Base-by-base conservation (phyloP, 441 rosid genomes). In the Adansonia rubrostipa region DNA sequence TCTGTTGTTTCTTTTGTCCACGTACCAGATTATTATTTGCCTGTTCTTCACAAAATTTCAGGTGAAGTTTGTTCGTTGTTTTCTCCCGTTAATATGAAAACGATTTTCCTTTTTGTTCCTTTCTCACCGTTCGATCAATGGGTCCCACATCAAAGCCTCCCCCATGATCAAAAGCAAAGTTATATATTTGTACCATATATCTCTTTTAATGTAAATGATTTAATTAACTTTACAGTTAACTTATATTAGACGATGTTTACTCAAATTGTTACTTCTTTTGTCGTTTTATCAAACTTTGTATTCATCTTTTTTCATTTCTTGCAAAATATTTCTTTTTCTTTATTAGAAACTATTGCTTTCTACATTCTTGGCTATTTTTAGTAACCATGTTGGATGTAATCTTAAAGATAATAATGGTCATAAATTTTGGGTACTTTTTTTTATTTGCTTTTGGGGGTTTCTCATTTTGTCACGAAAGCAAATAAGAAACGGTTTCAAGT, bases 401-500 rank as follows among this genome's bases (percentile, higher is more conserved):
- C 8, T n/a, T n/a, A 40, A 64, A 63, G 62, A 28, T 61, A 11
- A 22, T 3, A 47, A 61, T 5, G 3, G 1, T 60, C 36, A 60
- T 63, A 24, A 20, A 9, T 22, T 17, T 24, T 6, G 22, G 14
- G 14, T 40, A 10, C 24, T 44, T 45, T 62, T 57, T 20, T 40
- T 10, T 64, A 15, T 5, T 10, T 24, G 0, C 28, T 68, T 14
- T 62, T 17, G 28, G 67, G 45, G 56, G 47, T 74, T 67, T 69
- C 45, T 69, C 28, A 77, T 70, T 75, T 36, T 80, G 71, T 82
- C 78, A 82, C 84, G 88, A 88, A 89, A 87, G 79, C 80, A 57
- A 74, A 81, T 73, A 82, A 62, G 78, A 79, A 83, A 77, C 88
- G 85, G 93, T 89, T 89, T 81, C 80, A 69, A 61, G 20, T 40